Base-by-base conservation (phyloP, 2,329 filamentous ascomycete species). In the Zarea fungicola region DNA sequence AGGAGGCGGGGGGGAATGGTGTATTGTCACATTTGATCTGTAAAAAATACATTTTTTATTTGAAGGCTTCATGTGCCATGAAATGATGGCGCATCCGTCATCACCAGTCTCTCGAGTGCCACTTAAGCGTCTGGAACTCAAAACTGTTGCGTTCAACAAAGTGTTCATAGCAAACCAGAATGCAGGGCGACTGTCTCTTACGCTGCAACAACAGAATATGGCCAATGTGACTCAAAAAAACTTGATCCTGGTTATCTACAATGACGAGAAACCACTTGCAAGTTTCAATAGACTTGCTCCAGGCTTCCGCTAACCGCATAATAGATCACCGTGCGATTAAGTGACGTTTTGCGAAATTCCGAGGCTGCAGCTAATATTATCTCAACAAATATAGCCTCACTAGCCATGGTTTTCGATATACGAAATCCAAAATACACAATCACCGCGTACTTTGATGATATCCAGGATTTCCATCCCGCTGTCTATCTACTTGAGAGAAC, bases 381-480 rank as follows among this genome's bases (percentile, higher is more conserved):
- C 13, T 39, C 48, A 29, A 19, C 29, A 4, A 26, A 63, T 14
- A 55, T 52, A 25, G 31, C 48, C 11, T 42, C 50, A 3, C 48
- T 52, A 5, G 45, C 55, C 31, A 46, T 70, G 6, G 55, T 54
- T 19, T 46, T 70, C 14, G 52, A 48, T 7, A 51, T 64, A 5
- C 56, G 58, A 4, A 48, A 54, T 5, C 58, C 59, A n/a, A 42
- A 50, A 2, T 60, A 62, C 26, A 55, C 54, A 5, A 43, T 67
- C 10, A 35, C 57, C 5, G 55, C 53, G 9, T 55, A 58, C 18
- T 67, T 70, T 35, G 55, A 59, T 8, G 55, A 63, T 8, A 52
- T 43, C 5, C 57, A 65, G 45, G 65, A 69, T 41, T 67, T 69
- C 29, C 58, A 52, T 21, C 46, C 68, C 14, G 52, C 61, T 2